Evolutionary conservation across 805 yeast genomes (phyloP).

Genomic region (Saccharomycopsis babjevae): DNA sequence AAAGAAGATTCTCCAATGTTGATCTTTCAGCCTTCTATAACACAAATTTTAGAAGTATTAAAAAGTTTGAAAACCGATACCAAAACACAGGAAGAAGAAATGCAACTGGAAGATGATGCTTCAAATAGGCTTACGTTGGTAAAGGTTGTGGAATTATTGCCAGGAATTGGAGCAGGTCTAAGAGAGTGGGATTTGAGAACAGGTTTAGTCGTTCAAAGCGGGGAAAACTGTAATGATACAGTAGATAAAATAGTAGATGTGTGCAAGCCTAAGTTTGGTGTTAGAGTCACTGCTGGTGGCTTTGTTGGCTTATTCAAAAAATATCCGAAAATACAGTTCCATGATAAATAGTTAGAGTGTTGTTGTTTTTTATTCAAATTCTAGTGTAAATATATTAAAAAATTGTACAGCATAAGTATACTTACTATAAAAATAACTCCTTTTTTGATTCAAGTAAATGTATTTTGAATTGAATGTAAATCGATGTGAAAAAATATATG

Average conservation of each 20-base stretch:
- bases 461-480: background rate
- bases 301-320: conserved; percentile 37
- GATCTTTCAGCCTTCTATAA: conserved; percentile 38
- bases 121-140: conserved; percentile 27
- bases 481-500: background rate
- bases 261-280: conserved; percentile 42
- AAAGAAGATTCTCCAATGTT: conserved; percentile 34
- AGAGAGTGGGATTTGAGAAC: conserved; percentile 42
- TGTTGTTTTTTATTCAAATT: background rate
- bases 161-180: conserved; percentile 42
- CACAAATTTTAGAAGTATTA: conserved; percentile 36
- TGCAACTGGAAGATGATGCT: background rate
- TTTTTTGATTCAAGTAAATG: background rate
- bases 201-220: conserved; percentile 22
- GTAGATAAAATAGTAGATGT: conserved; percentile 33
- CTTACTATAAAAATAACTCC: background rate
- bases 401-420: background rate
- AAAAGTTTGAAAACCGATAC: conserved; percentile 21
- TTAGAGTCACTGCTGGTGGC: conserved; percentile 40
- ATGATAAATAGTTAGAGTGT: background rate
- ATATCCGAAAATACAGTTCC: background rate
- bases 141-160: conserved; percentile 32
- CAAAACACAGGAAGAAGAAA: background rate
- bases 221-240: background rate
- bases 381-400: background rate